Base-by-base conservation (phyloP, 1,284 basidiomycete species). In the Waitea zeae region DNA sequence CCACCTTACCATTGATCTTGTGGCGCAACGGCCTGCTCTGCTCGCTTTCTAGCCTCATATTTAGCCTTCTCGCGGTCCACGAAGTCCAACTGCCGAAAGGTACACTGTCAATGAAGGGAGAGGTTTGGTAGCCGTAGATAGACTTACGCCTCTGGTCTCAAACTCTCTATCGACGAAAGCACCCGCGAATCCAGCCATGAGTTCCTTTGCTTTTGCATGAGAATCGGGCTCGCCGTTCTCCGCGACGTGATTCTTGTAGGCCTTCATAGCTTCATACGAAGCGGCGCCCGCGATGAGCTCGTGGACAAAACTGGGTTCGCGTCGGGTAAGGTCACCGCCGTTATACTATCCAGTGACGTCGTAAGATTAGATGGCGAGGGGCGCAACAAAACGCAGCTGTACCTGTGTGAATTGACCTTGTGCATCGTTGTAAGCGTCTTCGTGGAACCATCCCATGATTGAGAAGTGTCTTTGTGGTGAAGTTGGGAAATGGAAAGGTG, bases 281-380 rank as follows among this genome's bases (percentile, higher is more conserved):
- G 70, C 70, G 38, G 70, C 70, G 38, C 55, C 70, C 35, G 67
- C 70, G 45, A 79, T 65, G 44, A 77, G 59, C 51, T 79, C 73
- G 51, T 79, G 74, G 14, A 72, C 68, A 34, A 72, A 50, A 38
- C 49, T 32, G 9, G 70, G 66, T 51, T 72, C 57, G 59, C 72
- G 70, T 38, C 62, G 62, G 36, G 59, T 62, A 41, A 58, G 64
- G 46, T 40, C 48, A 42, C n/a, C n/a, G n/a, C n/a, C n/a, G n/a
- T n/a, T n/a, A n/a, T n/a, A 61, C 61, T 64, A 59, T 46, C 7
- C 34, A 37, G 36, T 20, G 36, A 7, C 4, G 14, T 6, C 4
- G 20, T 35, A 15, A 22, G 15, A 15, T 26, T 20, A 34, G 24
- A 32, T 18, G 42, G 30, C 19, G 20, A 31, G 12, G 31, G 31